Evolutionary conservation across 495 filamentous ascomycete species (phyloP), one percentile per base, ranked within the genome.

Genomic region (Gamarada debralockiae): DNA sequence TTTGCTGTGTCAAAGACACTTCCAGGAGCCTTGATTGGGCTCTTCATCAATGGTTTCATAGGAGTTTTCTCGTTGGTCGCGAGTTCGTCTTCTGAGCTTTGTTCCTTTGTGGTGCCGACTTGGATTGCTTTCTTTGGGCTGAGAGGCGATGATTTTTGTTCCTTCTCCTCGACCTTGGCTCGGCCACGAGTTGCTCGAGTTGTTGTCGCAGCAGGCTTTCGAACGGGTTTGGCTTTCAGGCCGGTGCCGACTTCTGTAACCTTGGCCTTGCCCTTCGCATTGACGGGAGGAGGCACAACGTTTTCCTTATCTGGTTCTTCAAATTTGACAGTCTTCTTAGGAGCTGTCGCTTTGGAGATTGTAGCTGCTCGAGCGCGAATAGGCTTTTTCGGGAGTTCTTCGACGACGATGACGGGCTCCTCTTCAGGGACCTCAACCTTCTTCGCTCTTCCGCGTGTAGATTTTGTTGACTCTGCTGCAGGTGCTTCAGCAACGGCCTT

Each of bases 91-190:
- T 81, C 76, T 5, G 76, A 77, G 15, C 67, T 65, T 17, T 53
- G 41, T 17, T 71, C 65, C 23, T 55, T 61, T 15, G 55, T 45
- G 7, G 53, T 56, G 10, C 56, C 40, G 45, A 80, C 61, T 65
- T 79, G 73, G 38, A 70, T 77, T 58, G 75, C 68, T 66, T 81
- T 81, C 70, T 78, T 81, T 64, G 78, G 78, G 62, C 76, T 79
- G 33, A 81, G 65, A 20, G 70, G 70, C 53, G 46, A 54, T 31
- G 42, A 39, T 40, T 58, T 51, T 40, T 58, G 31, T 37, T 61
- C n/a, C 34, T 38, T 37, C 38, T 53, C 53, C 5, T 49, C 50
- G 29, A 23, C 31, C 50, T 57, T 59, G 3, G 53, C 42, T n/a
- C 51, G 45, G 2, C 57, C 58, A 41, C 58, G 55, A 33, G 58